Evolutionary conservation across 176 grass and related monocot species (phyloP), one percentile per base, ranked within the genome.

Genomic region (Oryza glaberrima): DNA sequence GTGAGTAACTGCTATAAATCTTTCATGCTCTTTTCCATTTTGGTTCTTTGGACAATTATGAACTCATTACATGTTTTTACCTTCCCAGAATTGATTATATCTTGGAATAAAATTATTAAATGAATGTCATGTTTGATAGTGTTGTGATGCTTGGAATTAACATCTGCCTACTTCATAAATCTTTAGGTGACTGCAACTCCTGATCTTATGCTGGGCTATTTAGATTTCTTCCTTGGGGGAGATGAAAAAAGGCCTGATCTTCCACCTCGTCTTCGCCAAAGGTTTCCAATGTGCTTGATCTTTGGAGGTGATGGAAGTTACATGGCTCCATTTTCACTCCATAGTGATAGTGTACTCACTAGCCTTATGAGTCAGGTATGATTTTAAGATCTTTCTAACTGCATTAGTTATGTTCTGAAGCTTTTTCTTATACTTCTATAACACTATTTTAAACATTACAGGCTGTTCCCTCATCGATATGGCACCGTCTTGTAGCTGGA

Each of bases 301-400:
- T 99, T 99, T 91, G 97, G 97, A 70, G 97, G 97, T 10, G 90
- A 99, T 82, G 97, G 94, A 88, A 91, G 92, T 88, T 99, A 99
- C 88, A 96, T 99, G 97, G 91, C 97, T 86, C 97, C 97, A 41
- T 96, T 96, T 91, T 92, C 92, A 48, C 90, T 96, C 65, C 94
- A 96, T 84, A 94, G 97, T 83, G 97, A 99, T 69, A 99, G 88
- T 94, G 94, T 99, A 69, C 90, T 99, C 78, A 94, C 97, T 76
- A 99, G 97, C 85, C 94, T 99, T 66, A 90, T 99, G 97, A 92
- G 97, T 54, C 97, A 99, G 92, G 97, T 99, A 83, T 73, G 72
- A 48, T 77, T 71, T 54, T 64, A 69, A 77, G 65, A 77, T 84
- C 19, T 83, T 47, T 66, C 71, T 80, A 76, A 45, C 9, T 71